A percentile compares a stretch with the other conserved stretches of the same genome.
These are phyloP conservation scores for Leccinum subgranulosum DNA, from an alignment of 768 basidiomycete genomes.

Conservation along the genomic window DNA sequence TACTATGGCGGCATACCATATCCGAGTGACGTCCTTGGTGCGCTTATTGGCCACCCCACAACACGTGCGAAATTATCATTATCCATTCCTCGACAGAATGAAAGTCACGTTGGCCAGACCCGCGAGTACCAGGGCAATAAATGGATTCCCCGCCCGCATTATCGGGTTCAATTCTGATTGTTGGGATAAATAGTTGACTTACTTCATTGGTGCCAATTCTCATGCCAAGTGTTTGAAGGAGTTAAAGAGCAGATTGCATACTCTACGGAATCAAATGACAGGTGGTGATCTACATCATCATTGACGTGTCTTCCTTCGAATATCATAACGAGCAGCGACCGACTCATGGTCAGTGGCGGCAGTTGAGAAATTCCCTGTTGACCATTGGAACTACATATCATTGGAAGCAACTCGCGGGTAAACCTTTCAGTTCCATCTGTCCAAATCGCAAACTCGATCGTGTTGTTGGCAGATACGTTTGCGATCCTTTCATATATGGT, in stretches of 20 bases:
- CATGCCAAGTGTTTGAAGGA: background rate
- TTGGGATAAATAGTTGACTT: background rate
- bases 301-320: background rate
- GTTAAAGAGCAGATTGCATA: background rate
- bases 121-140: background rate
- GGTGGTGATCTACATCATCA: background rate
- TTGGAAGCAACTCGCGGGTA: conserved; percentile 25
- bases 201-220: background rate
- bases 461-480: conserved; percentile 15
- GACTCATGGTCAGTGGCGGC: conserved; percentile 27
- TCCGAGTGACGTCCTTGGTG: background rate
- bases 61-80: background rate
- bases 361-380: conserved; percentile 33
- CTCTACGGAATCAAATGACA: background rate
- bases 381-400: conserved; percentile 35
- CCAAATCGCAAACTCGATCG: conserved; percentile 42
- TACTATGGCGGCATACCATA: background rate
- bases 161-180: background rate
- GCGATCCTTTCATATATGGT: background rate
- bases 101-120: background rate
- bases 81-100: background rate
- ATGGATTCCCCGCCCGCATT: background rate
- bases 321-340: conserved; percentile 4
- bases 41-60: background rate
- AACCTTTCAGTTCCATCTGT: conserved; percentile 29